A percentile compares a stretch with the other conserved stretches of the same genome.
Evolutionary conservation across 129 eudicot genomes (phyloP).

Genomic region (Tagetes patula): DNA sequence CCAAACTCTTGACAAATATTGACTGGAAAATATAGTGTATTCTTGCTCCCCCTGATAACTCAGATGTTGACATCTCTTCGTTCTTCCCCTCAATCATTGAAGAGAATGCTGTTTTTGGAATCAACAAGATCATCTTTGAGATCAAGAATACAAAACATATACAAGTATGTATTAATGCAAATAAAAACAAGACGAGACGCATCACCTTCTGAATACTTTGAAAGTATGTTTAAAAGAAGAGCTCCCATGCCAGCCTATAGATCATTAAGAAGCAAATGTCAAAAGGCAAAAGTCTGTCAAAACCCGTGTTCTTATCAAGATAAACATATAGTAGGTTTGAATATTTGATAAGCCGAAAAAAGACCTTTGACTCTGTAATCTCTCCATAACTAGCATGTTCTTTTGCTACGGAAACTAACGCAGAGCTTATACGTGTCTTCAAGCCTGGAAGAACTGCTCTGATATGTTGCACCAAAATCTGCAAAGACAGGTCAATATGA

Average conservation of each 20-base stretch:
- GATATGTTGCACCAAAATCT: slow-evolving; percentile 72
- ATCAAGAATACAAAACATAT: slow-evolving; percentile 13
- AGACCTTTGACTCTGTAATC: slow-evolving; percentile 74
- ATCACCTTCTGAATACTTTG: slow-evolving; percentile 91
- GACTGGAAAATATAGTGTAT: slow-evolving; percentile 86
- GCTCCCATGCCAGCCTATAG: slow-evolving; percentile 91
- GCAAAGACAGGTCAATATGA: slow-evolving; percentile 9
- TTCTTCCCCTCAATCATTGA: slow-evolving; percentile 95
- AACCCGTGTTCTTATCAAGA: neutral
- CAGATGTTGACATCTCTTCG: slow-evolving; percentile 91
- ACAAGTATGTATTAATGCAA: neutral
- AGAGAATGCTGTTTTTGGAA: slow-evolving; percentile 63
- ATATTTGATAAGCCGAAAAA: slow-evolving; percentile 10
- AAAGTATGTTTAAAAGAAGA: slow-evolving; percentile 82
- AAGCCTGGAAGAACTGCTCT: slow-evolving; percentile 64
- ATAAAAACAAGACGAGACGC: neutral
- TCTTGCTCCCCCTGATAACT: slow-evolving; percentile 95
- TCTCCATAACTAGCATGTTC: slow-evolving; percentile 98
- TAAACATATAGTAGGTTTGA: neutral
- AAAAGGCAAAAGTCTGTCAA: neutral
- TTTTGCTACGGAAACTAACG: slow-evolving; percentile 76
- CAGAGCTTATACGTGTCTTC: slow-evolving; percentile 51
- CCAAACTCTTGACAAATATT: slow-evolving; percentile 89
- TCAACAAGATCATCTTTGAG: slow-evolving; percentile 20
- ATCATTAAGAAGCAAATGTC: slow-evolving; percentile 14